These are phyloP conservation scores for Alternaria burnsii DNA, from an alignment of 2,329 filamentous ascomycete genomes.

Conservation along the genomic window DNA sequence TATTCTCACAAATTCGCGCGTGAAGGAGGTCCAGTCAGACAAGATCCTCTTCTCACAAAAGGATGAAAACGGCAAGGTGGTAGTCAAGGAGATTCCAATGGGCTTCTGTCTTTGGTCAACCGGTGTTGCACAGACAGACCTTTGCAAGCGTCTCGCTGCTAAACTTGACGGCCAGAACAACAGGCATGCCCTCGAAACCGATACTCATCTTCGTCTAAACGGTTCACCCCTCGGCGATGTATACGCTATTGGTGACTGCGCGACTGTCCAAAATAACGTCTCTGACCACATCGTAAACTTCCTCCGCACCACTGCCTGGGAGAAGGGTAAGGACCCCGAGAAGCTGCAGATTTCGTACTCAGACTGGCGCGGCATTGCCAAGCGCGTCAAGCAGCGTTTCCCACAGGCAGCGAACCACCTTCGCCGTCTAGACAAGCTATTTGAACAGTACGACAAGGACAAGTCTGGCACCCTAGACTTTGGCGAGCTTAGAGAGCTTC, in stretches of 20 bases:
- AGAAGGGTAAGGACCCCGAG: constrained; percentile 88
- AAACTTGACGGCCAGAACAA: constrained; percentile 85
- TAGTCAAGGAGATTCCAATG: constrained; percentile 94
- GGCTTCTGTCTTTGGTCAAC: constrained; percentile 99
- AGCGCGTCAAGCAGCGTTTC: constrained; percentile 85
- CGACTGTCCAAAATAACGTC: constrained; percentile 97
- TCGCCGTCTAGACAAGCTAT: constrained; percentile 87
- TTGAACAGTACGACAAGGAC: constrained; percentile 91
- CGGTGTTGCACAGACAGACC: constrained; percentile 84
- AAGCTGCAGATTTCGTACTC: constrained; percentile 84
- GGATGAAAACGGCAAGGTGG: constrained; percentile 71
- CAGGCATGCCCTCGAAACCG: constrained; percentile 89
- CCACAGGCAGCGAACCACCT: constrained; percentile 90
- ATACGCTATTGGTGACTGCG: constrained; percentile 95
- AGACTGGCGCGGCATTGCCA: constrained; percentile 87
- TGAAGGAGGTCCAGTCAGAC: constrained; percentile 85
- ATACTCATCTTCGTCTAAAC: constrained; percentile 87
- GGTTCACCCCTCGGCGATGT: constrained; percentile 92
- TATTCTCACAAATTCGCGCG: constrained; percentile 89
- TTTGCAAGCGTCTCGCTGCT: constrained; percentile 78
- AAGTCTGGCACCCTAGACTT: constrained; percentile 94
- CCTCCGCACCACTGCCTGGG: constrained; percentile 87
- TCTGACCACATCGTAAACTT: constrained; percentile 91
- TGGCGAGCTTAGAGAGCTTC: constrained; percentile 85
- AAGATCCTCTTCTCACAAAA: constrained; percentile 91